Conservation (phyloP, 192 early-diverging fungal genomes). For the Ambispora gerdemannii region DNA sequence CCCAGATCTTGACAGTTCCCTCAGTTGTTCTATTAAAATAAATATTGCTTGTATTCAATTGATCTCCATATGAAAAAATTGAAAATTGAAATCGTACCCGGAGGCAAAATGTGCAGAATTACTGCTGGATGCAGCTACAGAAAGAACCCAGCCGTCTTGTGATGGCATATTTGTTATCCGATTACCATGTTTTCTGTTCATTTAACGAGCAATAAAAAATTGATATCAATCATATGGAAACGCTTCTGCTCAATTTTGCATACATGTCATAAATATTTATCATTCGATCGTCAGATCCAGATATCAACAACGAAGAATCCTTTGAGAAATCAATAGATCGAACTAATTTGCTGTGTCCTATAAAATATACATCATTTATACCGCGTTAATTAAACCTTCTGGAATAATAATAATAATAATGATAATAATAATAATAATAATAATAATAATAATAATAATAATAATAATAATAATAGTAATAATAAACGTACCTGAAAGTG, state of each 20-base stretch:
- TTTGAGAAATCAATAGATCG: slow-evolving; percentile 17
- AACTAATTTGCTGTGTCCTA: neutral
- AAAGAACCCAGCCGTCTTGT: slow-evolving; percentile 23
- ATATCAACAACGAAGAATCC: slow-evolving; percentile 15
- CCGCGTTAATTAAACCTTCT: neutral
- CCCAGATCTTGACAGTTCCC: slow-evolving; percentile 14
- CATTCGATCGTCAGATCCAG: slow-evolving; percentile 27
- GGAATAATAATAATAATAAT: no score
- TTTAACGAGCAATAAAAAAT: neutral
- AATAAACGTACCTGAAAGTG: slow-evolving; percentile 32
- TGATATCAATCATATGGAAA: neutral
- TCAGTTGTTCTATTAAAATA: neutral
- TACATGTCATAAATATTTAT: slow-evolving; percentile 30
- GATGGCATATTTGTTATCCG: slow-evolving; percentile 12
- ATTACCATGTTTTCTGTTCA: slow-evolving; percentile 20
- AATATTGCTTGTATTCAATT: neutral
- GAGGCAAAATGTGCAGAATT: slow-evolving; percentile 12
- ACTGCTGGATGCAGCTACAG: slow-evolving; percentile 7
- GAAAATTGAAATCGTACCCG: slow-evolving; percentile 11
- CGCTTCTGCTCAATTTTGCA: neutral
- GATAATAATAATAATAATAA: no score
- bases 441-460: no score
- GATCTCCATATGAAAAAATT: neutral
- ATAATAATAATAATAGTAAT: no score
- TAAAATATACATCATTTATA: neutral